Base-by-base conservation (phyloP, 768 basidiomycete genomes). In the Lactarius tabidus region DNA sequence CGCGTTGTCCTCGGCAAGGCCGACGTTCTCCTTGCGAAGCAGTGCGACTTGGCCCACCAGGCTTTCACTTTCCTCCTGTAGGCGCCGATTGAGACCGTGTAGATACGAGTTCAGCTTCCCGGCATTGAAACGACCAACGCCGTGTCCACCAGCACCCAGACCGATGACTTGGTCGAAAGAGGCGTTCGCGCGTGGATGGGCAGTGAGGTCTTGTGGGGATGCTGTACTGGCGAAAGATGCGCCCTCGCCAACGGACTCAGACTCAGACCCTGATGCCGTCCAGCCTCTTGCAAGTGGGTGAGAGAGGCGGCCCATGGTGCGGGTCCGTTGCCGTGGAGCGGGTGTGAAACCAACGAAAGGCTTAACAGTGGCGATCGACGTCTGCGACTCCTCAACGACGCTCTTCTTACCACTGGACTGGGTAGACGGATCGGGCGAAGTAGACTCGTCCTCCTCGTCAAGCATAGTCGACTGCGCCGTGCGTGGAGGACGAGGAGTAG, bases 91-190 rank as follows among this genome's bases (percentile, higher is more conserved):
- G 58, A 96, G 79, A 12, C 89, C 87, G 75, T 95, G 91, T 71
- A 96, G 75, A 74, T 96, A 95, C 14, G 82, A 80, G 66, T 96
- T 95, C 68, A 96, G 75, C 75, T 94, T 96, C 20, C 83, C 82
- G 2, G 90, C 90, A 73, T 95, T 92, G 76, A 94, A 94, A 33
- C 88, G 79, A 18, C 88, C 87, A 35, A 91, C 84, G 20, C 86
- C 89, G 51, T 85, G 82, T 20, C 83, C 85, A 29, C 83, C 83
- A 7, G 82, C 81, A 10, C 85, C 88, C 55, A 89, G 85, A 17
- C 90, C 90, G 72, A 91, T 85, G 1, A 86, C 84, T 29, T 90
- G 90, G 71, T 95, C 94, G 67, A 95, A 93, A 9, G 92, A 94
- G 15, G 91, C 91, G 71, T 96, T 95, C 62, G 85, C 89, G 10